Percentiles rank a stretch among this genome's conserved stretches.
phyloP scores from a whole-genome alignment of 2,329 filamentous ascomycete genomes.

The Colletotrichum shisoi region DNA sequence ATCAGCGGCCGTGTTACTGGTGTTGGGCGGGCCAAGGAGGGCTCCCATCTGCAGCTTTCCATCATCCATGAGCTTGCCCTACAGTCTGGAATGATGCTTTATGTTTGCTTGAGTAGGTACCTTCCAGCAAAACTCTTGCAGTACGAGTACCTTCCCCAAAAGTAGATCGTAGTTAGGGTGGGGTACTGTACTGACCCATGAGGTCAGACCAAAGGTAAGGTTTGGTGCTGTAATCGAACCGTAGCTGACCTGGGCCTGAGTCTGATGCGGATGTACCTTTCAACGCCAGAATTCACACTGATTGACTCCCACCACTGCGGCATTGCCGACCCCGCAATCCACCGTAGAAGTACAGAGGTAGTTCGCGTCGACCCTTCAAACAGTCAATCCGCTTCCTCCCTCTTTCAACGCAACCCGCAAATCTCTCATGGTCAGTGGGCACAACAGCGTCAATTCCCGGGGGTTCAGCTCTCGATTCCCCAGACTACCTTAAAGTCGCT shows the following conservation, averaged over 20 bases:
- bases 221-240: slow-evolving; percentile 6
- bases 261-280: slow-evolving; percentile 19
- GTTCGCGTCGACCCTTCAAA: slow-evolving; percentile 24
- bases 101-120: slow-evolving; percentile 8
- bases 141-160: slow-evolving; percentile 1
- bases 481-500: slow-evolving; percentile 18
- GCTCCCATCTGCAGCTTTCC: slow-evolving; percentile 30
- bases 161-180: too few relatives aligned
- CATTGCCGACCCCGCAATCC: slow-evolving; percentile 38
- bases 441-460: slow-evolving; percentile 36
- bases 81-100: slow-evolving; percentile 10
- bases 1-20: slow-evolving; percentile 24
- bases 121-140: neutral
- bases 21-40: slow-evolving; percentile 16
- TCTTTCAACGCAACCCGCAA: slow-evolving; percentile 29
- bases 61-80: slow-evolving; percentile 12
- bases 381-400: neutral
- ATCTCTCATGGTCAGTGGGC: slow-evolving; percentile 35
- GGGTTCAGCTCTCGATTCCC: slow-evolving; percentile 42
- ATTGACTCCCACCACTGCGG: slow-evolving; percentile 7
- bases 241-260: neutral
- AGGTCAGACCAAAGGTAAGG: slow-evolving; percentile 7
- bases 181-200: neutral
- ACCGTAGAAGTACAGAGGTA: slow-evolving; percentile 22
- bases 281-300: slow-evolving; percentile 10